Percentiles rank a stretch among this genome's conserved stretches.
Conservation (phyloP, 2,329 filamentous ascomycete species). For the Ploettnerulaceae sp. region DNA sequence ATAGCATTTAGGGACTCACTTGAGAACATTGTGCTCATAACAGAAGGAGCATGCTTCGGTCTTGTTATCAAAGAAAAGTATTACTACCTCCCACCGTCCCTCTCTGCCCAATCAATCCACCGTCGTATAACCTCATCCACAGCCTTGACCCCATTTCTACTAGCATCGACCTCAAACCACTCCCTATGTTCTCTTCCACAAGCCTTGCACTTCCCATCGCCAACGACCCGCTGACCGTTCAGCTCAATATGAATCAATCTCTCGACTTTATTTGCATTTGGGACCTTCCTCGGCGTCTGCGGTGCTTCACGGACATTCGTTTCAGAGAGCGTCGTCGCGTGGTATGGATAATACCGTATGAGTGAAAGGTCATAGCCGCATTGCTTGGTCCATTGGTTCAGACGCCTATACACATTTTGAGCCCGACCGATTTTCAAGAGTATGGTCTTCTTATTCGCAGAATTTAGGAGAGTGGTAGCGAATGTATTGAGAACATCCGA, state of each 20-base stretch:
- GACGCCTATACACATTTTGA: constrained; percentile 79
- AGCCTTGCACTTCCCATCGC: constrained; percentile 56
- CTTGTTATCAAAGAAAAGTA: background rate
- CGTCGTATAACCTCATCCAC: constrained; percentile 71
- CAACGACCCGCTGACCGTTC: constrained; percentile 52
- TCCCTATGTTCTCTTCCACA: constrained; percentile 86
- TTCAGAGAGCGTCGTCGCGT: constrained; percentile 31
- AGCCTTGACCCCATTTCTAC: constrained; percentile 59
- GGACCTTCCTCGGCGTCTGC: constrained; percentile 61
- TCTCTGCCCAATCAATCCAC: constrained; percentile 70
- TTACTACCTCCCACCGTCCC: constrained; percentile 2
- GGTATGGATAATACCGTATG: constrained; percentile 87
- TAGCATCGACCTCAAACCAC: constrained; percentile 89
- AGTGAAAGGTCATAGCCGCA: constrained; percentile 86
- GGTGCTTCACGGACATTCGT: constrained; percentile 25
- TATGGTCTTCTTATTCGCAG: constrained; percentile 50
- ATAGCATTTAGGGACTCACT: background rate
- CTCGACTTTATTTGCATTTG: constrained; percentile 83
- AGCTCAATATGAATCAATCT: constrained; percentile 87
- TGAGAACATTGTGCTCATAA: background rate
- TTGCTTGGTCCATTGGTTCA: constrained; percentile 91
- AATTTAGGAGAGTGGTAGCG: constrained; percentile 35
- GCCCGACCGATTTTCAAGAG: constrained; percentile 63
- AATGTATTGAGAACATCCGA: constrained; percentile 53
- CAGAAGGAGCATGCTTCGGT: background rate